A percentile compares a stretch with the other conserved stretches of the same genome.
These are phyloP conservation scores for Solanum appendiculatum DNA, from an alignment of 257 asterid species.

Conservation along the genomic window DNA sequence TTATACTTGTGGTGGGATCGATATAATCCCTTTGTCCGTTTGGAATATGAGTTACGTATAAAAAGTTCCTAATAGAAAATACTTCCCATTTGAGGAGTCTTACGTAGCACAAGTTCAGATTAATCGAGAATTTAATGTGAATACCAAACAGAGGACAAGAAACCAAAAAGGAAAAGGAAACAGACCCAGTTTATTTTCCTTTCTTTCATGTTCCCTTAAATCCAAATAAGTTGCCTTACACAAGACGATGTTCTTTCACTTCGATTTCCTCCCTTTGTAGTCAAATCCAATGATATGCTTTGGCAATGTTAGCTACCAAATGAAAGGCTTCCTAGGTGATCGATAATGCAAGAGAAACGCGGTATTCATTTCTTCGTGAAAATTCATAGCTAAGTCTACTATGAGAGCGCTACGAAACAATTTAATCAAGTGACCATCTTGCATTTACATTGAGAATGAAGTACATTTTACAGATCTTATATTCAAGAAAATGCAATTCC, in stretches of 20 bases:
- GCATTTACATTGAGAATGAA: neutral
- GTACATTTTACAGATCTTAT: neutral
- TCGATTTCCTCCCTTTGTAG: neutral
- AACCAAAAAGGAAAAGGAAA: neutral
- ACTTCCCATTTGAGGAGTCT: neutral
- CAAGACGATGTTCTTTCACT: neutral
- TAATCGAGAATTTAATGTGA: neutral
- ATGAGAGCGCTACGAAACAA: neutral
- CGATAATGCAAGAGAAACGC: neutral
- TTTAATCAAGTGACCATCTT: neutral
- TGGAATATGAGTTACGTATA: neutral
- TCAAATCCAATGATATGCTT: neutral
- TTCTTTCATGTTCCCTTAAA: neutral
- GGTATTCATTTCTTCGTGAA: neutral
- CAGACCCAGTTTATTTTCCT: neutral
- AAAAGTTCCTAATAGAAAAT: neutral
- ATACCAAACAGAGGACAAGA: neutral
- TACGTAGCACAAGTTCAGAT: fast-evolving
- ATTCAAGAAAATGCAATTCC: neutral
- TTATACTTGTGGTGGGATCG: too few relatives aligned
- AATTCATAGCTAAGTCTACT: neutral
- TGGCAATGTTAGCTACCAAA: neutral
- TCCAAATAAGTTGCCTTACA: neutral
- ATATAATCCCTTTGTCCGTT: neutral
- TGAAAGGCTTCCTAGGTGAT: neutral